These are phyloP conservation scores for Euphorbia pulcherrima DNA, from an alignment of 345 rosid species.

Conservation along the genomic window DNA sequence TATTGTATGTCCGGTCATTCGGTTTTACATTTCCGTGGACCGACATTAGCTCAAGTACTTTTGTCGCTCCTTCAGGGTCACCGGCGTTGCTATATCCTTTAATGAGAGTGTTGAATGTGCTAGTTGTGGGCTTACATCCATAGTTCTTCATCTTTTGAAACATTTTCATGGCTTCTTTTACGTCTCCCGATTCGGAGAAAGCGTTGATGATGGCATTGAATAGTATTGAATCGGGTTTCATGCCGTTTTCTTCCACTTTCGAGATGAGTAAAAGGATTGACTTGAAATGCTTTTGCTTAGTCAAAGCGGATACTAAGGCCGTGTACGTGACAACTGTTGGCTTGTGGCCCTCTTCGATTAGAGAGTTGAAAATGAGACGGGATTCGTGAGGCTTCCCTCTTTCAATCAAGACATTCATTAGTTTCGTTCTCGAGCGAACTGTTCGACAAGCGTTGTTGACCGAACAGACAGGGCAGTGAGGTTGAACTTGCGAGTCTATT, in stretches of 20 bases:
- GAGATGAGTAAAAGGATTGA: conserved; percentile 58
- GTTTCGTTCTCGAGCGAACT: conserved; percentile 80
- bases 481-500: conserved; percentile 23
- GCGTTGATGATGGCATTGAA: conserved; percentile 90
- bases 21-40: conserved; percentile 55
- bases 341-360: conserved; percentile 74
- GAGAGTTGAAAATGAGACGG: conserved; percentile 49
- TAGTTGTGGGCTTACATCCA: conserved; percentile 74
- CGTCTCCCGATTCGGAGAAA: conserved; percentile 76
- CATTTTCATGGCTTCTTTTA: conserved; percentile 69
- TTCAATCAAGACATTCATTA: conserved; percentile 70
- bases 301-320: conserved; percentile 63
- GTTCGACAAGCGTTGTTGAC: conserved; percentile 55
- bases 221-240: conserved; percentile 81
- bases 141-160: conserved; percentile 72
- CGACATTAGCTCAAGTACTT: conserved; percentile 56
- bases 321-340: conserved; percentile 86
- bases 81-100: conserved; percentile 79
- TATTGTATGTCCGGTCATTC: conserved; percentile 72
- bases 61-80: conserved; percentile 66
- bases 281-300: conserved; percentile 55
- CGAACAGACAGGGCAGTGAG: conserved; percentile 55
- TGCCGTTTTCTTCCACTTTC: conserved; percentile 64
- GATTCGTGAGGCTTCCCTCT: conserved; percentile 80
- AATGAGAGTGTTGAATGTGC: conserved; percentile 80